Evolutionary conservation across 495 filamentous ascomycete species (phyloP), one percentile per base, ranked within the genome.

Genomic region (Xylaria scruposa): DNA sequence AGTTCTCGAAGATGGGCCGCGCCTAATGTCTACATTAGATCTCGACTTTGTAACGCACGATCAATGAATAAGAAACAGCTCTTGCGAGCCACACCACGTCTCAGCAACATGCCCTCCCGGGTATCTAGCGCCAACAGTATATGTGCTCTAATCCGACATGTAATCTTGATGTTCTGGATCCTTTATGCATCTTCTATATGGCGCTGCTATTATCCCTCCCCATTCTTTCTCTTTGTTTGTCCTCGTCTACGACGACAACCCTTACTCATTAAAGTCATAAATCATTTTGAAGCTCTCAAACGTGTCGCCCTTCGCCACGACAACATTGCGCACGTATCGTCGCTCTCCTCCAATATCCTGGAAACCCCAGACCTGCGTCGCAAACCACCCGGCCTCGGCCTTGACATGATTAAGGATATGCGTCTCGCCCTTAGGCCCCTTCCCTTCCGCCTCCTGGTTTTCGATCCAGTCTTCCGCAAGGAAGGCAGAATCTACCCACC

Each of bases 241-340:
- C 58, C 58, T 40, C 58, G 9, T 40, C 58, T 21, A 10, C 36
- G 1, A 17, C 36, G 7, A 47, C 17, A 12, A 13, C 26, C 10
- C 51, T 3, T 31, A 65, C 31, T 54, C 49, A 12, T 74, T 49
- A 33, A 75, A 97, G 74, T 93, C 88, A 79, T 97, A 97, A 12
- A 97, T 90, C 78, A 97, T 81, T 79, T 88, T 88, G 47, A 90
- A 87, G 77, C 86, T 81, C 69, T 90, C 85, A 71, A 85, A 85
- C 81, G 91, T 82, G 0, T 81, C 82, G 4, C 85, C 88, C 86
- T 94, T 95, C 36, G 78, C 84, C 47, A 91, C 85, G 21, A 90
- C 86, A 56, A 93, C 82, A 58, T 90, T 90, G 70, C 92, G 80
- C 59, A 86, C 88, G 78, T 98, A 88, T 68, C 87, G 85, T 72